phyloP scores from a whole-genome alignment of 352 stramenopile genomes.

The Pythium chondricola region DNA sequence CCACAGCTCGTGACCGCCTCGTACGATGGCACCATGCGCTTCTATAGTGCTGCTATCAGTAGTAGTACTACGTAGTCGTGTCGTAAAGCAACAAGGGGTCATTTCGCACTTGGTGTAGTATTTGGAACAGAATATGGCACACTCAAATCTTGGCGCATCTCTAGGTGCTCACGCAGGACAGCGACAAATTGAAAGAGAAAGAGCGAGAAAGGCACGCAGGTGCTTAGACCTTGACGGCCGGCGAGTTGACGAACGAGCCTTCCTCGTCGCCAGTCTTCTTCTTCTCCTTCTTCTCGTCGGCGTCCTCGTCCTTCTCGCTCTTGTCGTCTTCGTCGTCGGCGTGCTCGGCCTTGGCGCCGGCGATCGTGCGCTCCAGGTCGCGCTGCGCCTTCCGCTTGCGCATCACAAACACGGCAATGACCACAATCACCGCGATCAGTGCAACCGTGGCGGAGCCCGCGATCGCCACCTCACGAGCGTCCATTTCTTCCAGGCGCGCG shows the following conservation, averaged over 20 bases:
- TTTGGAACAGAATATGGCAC: slow-evolving; percentile 35
- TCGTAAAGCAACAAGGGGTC: background rate
- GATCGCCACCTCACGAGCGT: slow-evolving; percentile 69
- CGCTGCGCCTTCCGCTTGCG: slow-evolving; percentile 79
- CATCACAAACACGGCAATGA: slow-evolving; percentile 61
- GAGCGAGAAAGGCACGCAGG: background rate
- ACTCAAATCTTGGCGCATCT: slow-evolving; percentile 26
- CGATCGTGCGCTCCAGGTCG: slow-evolving; percentile 76
- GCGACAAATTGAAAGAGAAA: slow-evolving; percentile 4
- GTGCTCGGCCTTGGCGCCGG: slow-evolving; percentile 74
- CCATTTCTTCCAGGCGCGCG: slow-evolving; percentile 45
- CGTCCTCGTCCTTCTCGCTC: slow-evolving; percentile 59
- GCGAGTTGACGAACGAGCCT: slow-evolving; percentile 81
- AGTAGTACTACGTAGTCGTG: background rate
- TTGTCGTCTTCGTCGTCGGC: slow-evolving; percentile 50
- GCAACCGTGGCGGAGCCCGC: slow-evolving; percentile 43
- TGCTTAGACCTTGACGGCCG: slow-evolving; percentile 48
- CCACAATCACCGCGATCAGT: slow-evolving; percentile 57
- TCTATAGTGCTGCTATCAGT: too few relatives aligned
- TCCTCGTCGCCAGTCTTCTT: slow-evolving; percentile 61
- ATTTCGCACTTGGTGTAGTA: slow-evolving; percentile 27
- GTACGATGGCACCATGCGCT: slow-evolving; percentile 55
- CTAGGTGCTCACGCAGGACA: slow-evolving; percentile 10
- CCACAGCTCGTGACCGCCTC: slow-evolving; percentile 79
- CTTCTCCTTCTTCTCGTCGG: slow-evolving; percentile 54